Conservation (phyloP, 2,329 filamentous ascomycete genomes). For the Aspergillus tamarii region DNA sequence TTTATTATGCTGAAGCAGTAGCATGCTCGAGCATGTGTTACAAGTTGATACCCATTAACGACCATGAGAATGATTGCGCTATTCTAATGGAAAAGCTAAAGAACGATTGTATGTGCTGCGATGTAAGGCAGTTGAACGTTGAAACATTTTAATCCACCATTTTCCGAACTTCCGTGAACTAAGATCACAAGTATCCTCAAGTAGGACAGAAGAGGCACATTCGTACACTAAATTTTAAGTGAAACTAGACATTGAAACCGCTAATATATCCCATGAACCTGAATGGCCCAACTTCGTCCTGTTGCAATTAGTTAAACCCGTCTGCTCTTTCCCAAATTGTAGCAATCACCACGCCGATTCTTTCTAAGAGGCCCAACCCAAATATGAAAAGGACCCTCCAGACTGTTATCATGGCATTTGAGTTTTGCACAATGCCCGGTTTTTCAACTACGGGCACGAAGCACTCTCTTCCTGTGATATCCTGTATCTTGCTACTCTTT, state of each 20-base stretch:
- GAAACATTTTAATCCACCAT: background rate
- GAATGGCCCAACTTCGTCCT: too few relatives aligned
- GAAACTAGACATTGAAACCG: too few relatives aligned
- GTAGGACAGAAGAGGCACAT: background rate
- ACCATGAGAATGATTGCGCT: background rate
- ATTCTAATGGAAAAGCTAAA: background rate
- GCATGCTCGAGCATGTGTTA: background rate
- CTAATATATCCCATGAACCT: too few relatives aligned
- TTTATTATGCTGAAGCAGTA: background rate
- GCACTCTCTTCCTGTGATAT: too few relatives aligned
- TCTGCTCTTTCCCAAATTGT: too few relatives aligned
- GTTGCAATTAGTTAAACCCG: too few relatives aligned
- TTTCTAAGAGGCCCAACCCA: too few relatives aligned
- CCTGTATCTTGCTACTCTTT: background rate
- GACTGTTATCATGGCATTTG: background rate
- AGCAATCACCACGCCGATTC: too few relatives aligned
- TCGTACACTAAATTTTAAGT: too few relatives aligned
- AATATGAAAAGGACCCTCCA: too few relatives aligned
- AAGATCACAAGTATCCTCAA: background rate
- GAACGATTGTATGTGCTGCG: background rate
- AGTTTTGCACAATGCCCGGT: background rate
- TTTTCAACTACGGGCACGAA: background rate
- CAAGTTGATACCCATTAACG: slow-evolving; percentile 15
- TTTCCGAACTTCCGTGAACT: background rate
- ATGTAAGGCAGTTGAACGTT: background rate